Conservation (phyloP, 2,329 filamentous ascomycete species). For the Magnaporthiopsis rhizophila region DNA sequence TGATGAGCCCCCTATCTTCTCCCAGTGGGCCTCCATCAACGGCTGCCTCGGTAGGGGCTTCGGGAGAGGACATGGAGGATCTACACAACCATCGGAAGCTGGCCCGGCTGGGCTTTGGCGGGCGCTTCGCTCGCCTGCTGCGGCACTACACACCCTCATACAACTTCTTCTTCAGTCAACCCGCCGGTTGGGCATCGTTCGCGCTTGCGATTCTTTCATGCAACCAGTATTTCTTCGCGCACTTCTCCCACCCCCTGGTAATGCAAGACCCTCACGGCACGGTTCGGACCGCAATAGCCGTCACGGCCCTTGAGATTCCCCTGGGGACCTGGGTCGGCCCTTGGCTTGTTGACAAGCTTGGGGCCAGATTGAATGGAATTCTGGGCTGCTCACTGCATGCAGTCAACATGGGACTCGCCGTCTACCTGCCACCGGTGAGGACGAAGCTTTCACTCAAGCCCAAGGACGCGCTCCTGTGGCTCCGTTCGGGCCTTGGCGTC, state of each 20-base stretch:
- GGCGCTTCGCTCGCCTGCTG: not conserved
- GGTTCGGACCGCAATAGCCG: not conserved
- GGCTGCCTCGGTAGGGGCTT: too few species aligned
- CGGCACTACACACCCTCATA: not conserved
- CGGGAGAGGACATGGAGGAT: not conserved
- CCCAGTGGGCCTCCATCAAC: not conserved
- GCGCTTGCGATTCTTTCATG: not conserved
- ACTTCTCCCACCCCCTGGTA: not conserved
- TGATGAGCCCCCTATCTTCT: not conserved
- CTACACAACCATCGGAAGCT: not conserved
- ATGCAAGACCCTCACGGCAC: not conserved
- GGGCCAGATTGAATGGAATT: not conserved
- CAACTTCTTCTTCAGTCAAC: not conserved
- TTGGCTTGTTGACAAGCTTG: not conserved
- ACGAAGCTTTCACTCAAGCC: not conserved
- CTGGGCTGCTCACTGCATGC: not conserved
- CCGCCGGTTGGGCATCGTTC: not conserved
- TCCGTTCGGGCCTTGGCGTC: not conserved
- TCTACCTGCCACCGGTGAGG: not conserved
- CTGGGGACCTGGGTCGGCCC: not conserved
- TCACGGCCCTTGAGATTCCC: not conserved
- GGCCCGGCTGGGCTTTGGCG: not conserved
- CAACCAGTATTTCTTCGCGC: not conserved
- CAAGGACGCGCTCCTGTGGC: not conserved
- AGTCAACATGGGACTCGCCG: not conserved